Evolutionary conservation across 495 filamentous ascomycete species (phyloP), one percentile per base, ranked within the genome.

Genomic region (Melanomma pulvis-pyrius): DNA sequence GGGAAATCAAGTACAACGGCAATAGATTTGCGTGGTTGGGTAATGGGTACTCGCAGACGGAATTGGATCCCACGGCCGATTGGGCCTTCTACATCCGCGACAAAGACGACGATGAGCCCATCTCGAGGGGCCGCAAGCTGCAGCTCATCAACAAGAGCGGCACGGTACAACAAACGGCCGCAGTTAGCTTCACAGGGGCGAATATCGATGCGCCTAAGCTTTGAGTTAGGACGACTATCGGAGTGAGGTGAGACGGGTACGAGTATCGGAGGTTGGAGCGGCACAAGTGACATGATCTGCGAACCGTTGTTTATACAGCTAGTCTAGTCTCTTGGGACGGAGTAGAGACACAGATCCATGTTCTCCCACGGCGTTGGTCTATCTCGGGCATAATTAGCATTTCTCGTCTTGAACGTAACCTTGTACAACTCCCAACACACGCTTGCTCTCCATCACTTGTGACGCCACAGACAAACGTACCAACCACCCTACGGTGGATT

Each of bases 21-120:
- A 82, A 83, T 53, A 65, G 82, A 28, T 83, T 83, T 73, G 72
- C 73, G 21, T 81, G 79, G 66, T 68, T 84, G 71, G 81, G 81
- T 39, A 81, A 83, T 72, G 82, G 82, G 9, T 69, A 63, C 41
- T 59, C 41, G 17, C 69, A 72, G 58, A 73, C 63, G 11, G 67
- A 75, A 59, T 32, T 71, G 17, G 72, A 74, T 52, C 64, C 59
- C 1, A 76, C 72, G 21, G 71, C 73, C 4, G 78, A 81, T 54
- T 73, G 73, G 73, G 79, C 70, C 3, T 77, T 70, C 41, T 81
- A 81, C 69, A 77, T 79, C 49, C 71, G 78, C 2, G 70, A 78
- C 2, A 19, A 70, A 25, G 79, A 81, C 62, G 79, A 79, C 50
- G 75, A 70, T 17, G 69, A 73, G 59, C 70, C 67, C 47, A 26